A percentile compares a stretch with the other conserved stretches of the same genome.
phyloP scores from a whole-genome alignment of 768 basidiomycete species.

The Kwoniella newhampshirensis region DNA sequence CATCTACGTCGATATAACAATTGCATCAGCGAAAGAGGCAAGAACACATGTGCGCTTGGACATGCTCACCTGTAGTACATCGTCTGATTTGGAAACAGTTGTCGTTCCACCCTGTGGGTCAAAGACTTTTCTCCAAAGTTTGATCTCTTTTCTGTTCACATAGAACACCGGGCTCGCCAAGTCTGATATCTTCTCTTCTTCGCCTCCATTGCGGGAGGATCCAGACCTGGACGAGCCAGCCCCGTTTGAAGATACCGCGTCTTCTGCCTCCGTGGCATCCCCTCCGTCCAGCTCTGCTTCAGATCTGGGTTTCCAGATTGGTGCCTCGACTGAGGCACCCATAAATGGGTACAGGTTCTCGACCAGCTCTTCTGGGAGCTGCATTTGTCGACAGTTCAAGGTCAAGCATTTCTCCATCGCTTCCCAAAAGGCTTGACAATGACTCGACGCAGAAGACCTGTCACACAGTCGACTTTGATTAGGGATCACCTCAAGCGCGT shows the following conservation, averaged over 20 bases:
- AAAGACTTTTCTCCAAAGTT: neutral
- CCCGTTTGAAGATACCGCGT: too few species aligned
- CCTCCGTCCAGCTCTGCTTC: too few species aligned
- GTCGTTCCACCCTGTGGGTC: neutral
- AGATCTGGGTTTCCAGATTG: slow-evolving; percentile 3
- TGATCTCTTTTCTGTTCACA: slow-evolving; percentile 4
- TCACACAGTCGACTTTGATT: slow-evolving; percentile 1
- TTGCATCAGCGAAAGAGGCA: too few species aligned
- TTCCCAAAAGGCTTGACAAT: slow-evolving; percentile 6
- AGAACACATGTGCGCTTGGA: too few species aligned
- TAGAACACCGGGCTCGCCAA: neutral
- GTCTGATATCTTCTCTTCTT: neutral
- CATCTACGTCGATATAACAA: too few species aligned
- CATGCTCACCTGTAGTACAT: neutral
- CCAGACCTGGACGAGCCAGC: too few species aligned
- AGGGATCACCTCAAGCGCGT: slow-evolving; percentile 2
- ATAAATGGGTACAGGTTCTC: slow-evolving; percentile 9
- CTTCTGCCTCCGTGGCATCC: too few species aligned
- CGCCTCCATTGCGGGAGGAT: neutral
- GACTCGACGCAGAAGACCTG: neutral
- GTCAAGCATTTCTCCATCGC: neutral
- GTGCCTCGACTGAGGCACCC: neutral
- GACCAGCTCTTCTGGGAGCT: slow-evolving; percentile 6
- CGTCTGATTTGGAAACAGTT: neutral
- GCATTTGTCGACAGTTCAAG: neutral